A percentile compares a stretch with the other conserved stretches of the same genome.
Conservation (phyloP, 129 eudicot genomes). For the Logfia minima region DNA sequence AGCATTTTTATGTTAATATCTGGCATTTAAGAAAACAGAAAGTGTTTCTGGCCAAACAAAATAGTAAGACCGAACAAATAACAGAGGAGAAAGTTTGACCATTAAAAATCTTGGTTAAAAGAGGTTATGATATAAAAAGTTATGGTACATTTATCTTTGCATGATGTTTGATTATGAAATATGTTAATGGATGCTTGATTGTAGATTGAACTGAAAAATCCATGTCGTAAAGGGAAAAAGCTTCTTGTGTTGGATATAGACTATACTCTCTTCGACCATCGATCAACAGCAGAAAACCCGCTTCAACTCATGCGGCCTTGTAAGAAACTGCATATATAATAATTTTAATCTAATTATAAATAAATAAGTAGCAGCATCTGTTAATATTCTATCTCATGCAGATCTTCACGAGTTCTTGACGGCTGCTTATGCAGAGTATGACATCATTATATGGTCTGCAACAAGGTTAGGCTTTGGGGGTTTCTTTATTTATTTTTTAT, state of each 20-base stretch:
- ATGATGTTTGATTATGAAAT: constrained; percentile 3
- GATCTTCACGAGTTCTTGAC: constrained; percentile 96
- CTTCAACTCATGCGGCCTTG: constrained; percentile 96
- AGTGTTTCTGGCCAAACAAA: neutral
- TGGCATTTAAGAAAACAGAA: too few relatives aligned
- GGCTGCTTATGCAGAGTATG: constrained; percentile 97
- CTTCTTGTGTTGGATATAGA: constrained; percentile 95
- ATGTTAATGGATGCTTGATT: constrained; percentile 27
- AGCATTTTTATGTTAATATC: too few relatives aligned
- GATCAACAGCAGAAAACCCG: constrained; percentile 92
- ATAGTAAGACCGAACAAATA: constrained; percentile 3
- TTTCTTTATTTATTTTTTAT: neutral
- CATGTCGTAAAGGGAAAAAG: constrained; percentile 90
- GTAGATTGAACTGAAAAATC: constrained; percentile 76
- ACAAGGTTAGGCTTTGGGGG: constrained; percentile 54
- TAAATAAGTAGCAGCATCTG: neutral
- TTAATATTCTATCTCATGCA: constrained; percentile 33
- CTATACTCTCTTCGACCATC: constrained; percentile 97
- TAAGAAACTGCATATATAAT: constrained; percentile 39
- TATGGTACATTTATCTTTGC: constrained; percentile 6
- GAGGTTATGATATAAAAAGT: neutral
- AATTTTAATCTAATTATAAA: neutral
- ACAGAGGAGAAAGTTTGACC: constrained; percentile 12
- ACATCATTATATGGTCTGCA: constrained; percentile 98
- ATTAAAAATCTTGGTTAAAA: neutral